phyloP scores from a whole-genome alignment of 2,329 filamentous ascomycete species.

The Pseudocercospora fijiensis region DNA sequence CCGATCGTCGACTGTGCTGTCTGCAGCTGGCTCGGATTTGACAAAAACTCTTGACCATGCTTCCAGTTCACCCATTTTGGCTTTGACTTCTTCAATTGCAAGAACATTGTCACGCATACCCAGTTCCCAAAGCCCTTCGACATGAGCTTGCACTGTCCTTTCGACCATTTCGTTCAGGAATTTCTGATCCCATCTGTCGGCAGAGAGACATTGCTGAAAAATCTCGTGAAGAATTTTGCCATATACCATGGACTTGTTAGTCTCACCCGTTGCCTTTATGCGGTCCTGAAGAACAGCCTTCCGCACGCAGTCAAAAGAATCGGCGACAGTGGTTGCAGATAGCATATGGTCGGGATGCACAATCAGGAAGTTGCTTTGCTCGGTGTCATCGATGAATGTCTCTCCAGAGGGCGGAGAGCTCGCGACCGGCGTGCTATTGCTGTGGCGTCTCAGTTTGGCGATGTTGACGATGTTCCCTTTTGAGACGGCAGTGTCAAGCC shows the following conservation, averaged over 20 bases:
- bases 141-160: constrained; percentile 68
- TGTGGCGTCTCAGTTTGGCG: constrained; percentile 48
- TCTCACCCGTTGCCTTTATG: constrained; percentile 82
- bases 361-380: constrained; percentile 71
- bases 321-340: constrained; percentile 91
- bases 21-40: constrained; percentile 64
- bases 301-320: constrained; percentile 88
- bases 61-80: constrained; percentile 78
- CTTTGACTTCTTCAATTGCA: constrained; percentile 75
- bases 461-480: constrained; percentile 79
- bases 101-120: constrained; percentile 65
- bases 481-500: constrained; percentile 77
- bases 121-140: constrained; percentile 88
- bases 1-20: constrained; percentile 75
- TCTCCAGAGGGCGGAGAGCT: constrained; percentile 52
- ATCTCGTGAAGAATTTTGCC: constrained; percentile 93
- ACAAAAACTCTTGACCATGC: constrained; percentile 84
- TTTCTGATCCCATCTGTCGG: constrained; percentile 72
- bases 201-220: constrained; percentile 84
- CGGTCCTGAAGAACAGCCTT: constrained; percentile 92
- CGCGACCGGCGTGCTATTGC: neutral
- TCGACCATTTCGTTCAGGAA: constrained; percentile 69
- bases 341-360: constrained; percentile 93
- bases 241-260: constrained; percentile 80
- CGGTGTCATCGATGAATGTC: constrained; percentile 71